Percentiles rank a stretch among this genome's conserved stretches.
Evolutionary conservation across 345 rosid genomes (phyloP).

Genomic region (Euphorbia lathyris): DNA sequence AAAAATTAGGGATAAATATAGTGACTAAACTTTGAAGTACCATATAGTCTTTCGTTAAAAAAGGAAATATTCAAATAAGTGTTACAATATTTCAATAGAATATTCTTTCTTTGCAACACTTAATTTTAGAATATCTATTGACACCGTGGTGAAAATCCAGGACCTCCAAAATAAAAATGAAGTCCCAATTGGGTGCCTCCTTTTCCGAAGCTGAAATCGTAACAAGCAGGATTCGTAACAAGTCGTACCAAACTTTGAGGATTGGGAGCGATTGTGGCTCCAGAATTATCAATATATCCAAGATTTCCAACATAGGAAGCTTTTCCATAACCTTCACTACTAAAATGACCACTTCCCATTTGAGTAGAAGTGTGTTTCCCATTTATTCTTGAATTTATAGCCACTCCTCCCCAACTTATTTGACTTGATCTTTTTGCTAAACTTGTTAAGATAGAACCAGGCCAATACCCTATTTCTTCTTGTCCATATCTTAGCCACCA

Average conservation of each 20-base stretch:
- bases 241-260: not conserved
- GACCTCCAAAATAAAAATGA: not conserved
- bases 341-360: slow-evolving; percentile 25
- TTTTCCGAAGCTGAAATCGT: not conserved
- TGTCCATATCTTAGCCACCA: slow-evolving; percentile 4
- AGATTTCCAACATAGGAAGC: slow-evolving; percentile 2
- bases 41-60: too few relatives aligned
- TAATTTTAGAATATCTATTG: too few relatives aligned
- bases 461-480: slow-evolving; percentile 16
- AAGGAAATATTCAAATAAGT: too few relatives aligned
- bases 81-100: too few relatives aligned
- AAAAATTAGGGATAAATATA: too few relatives aligned
- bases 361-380: slow-evolving; percentile 18
- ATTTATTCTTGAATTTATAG: not conserved
- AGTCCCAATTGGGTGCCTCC: not conserved
- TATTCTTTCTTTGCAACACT: too few relatives aligned
- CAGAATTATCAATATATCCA: not conserved
- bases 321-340: slow-evolving; percentile 6
- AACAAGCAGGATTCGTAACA: not conserved
- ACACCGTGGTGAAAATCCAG: slow-evolving; percentile 4
- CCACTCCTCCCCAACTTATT: slow-evolving; percentile 13
- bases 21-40: too few relatives aligned
- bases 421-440: not conserved
- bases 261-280: not conserved
- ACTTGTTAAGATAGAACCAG: not conserved